These are phyloP conservation scores for Yamadazyma aaseri DNA, from an alignment of 1,139 yeast genomes.

Conservation along the genomic window DNA sequence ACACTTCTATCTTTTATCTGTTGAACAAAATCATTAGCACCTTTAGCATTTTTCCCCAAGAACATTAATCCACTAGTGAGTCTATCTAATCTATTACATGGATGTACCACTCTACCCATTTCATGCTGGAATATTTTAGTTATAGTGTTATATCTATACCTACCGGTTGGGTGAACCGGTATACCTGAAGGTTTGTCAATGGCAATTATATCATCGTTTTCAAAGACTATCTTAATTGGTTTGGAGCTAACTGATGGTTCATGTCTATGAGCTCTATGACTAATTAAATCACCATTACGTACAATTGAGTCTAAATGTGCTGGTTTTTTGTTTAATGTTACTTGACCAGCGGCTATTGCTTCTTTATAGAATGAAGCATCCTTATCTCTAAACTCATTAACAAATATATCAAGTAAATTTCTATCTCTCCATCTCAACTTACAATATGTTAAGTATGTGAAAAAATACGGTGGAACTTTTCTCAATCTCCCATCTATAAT, in stretches of 20 bases:
- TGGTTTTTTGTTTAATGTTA: constrained; percentile 62
- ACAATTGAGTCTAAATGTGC: constrained; percentile 68
- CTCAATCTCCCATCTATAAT: constrained; percentile 61
- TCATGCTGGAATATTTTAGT: constrained; percentile 80
- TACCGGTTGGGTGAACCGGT: constrained; percentile 96
- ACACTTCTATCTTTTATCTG: constrained; percentile 78
- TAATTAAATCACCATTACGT: constrained; percentile 79
- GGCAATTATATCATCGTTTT: constrained; percentile 76
- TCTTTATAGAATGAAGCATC: constrained; percentile 64
- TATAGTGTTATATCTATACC: constrained; percentile 82
- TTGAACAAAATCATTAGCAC: constrained; percentile 74
- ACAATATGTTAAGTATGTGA: constrained; percentile 87
- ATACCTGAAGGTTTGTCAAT: constrained; percentile 94
- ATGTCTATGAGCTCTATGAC: constrained; percentile 83
- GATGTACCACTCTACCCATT: constrained; percentile 63
- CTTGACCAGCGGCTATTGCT: constrained; percentile 72
- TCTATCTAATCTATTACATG: constrained; percentile 89
- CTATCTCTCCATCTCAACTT: constrained; percentile 90
- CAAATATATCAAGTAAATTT: constrained; percentile 73
- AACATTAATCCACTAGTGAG: constrained; percentile 95
- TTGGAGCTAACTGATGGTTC: constrained; percentile 85
- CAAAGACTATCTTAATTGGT: constrained; percentile 69
- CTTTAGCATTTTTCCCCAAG: constrained; percentile 76
- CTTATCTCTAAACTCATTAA: constrained; percentile 81
- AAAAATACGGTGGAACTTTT: constrained; percentile 80